These are phyloP conservation scores for Gymnopilus dilepis DNA, from an alignment of 768 basidiomycete genomes.

Conservation along the genomic window DNA sequence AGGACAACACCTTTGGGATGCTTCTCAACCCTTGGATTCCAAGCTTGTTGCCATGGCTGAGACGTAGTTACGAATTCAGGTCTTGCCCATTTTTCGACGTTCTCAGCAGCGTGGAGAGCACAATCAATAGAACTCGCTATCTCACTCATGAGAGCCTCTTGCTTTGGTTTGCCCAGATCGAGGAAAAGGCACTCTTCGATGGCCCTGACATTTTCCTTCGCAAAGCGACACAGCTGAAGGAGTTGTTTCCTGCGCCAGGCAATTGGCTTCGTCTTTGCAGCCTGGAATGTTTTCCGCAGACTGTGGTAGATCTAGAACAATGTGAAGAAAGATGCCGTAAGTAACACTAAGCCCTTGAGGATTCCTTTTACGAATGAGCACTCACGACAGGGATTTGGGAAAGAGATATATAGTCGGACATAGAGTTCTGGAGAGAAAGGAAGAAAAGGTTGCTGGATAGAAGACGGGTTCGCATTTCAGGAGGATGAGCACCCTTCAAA, in stretches of 20 bases:
- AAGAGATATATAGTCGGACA: too few species aligned
- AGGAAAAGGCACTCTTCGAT: slow-evolving; percentile 50
- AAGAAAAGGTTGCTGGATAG: too few species aligned
- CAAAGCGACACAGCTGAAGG: slow-evolving; percentile 61
- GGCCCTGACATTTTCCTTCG: slow-evolving; percentile 62
- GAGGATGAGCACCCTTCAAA: too few species aligned
- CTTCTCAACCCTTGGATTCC: slow-evolving; percentile 59
- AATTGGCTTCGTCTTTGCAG: slow-evolving; percentile 53
- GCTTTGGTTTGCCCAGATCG: slow-evolving; percentile 57
- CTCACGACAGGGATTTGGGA: too few species aligned
- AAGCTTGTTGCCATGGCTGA: slow-evolving; percentile 49
- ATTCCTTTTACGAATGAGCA: too few species aligned
- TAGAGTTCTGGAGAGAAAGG: too few species aligned
- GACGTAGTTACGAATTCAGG: slow-evolving; percentile 44
- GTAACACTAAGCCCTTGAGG: too few species aligned
- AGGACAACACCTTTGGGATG: slow-evolving; percentile 66
- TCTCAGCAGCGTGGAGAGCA: slow-evolving; percentile 46
- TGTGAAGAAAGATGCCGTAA: too few species aligned
- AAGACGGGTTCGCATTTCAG: too few species aligned
- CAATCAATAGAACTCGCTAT: slow-evolving; percentile 47
- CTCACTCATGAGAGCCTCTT: slow-evolving; percentile 50
- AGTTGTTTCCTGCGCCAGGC: slow-evolving; percentile 70
- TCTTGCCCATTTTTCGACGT: slow-evolving; percentile 63
- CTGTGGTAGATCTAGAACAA: slow-evolving; percentile 42
- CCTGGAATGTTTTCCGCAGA: slow-evolving; percentile 53